A percentile compares a stretch with the other conserved stretches of the same genome.
phyloP scores from a whole-genome alignment of 2,329 filamentous ascomycete genomes.

The Cephalotrichum gorgonifer region DNA sequence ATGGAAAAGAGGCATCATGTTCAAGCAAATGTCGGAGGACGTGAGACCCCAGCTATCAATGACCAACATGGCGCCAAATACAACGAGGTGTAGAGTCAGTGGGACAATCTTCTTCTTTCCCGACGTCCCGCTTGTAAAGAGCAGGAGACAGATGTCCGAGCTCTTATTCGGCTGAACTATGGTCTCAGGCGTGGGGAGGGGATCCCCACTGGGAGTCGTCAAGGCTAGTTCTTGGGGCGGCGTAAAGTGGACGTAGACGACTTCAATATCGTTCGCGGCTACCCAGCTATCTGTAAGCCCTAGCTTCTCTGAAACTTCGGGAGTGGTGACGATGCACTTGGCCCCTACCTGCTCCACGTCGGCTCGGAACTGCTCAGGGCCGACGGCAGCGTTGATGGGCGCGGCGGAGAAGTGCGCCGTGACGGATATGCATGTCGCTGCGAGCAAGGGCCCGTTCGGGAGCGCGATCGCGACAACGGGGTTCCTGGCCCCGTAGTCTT shows the following conservation, averaged over 20 bases:
- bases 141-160: conserved; percentile 37
- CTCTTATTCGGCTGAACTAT: conserved; percentile 24
- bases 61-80: conserved; percentile 39
- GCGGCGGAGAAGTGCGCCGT: conserved; percentile 39
- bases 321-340: conserved; percentile 32
- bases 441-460: conserved; percentile 43
- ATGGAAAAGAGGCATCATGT: conserved; percentile 51
- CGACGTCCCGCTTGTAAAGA: conserved; percentile 48
- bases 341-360: conserved; percentile 38
- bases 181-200: conserved; percentile 1
- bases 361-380: conserved; percentile 36
- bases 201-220: conserved; percentile 8
- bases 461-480: conserved; percentile 38
- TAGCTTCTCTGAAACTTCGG: conserved; percentile 26
- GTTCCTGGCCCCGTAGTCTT: conserved; percentile 15
- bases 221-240: conserved; percentile 1
- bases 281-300: conserved; percentile 21
- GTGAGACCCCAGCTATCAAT: conserved; percentile 42
- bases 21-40: conserved; percentile 37
- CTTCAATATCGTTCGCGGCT: conserved; percentile 20
- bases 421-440: conserved; percentile 36
- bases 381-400: conserved; percentile 38
- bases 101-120: conserved; percentile 50
- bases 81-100: conserved; percentile 36
- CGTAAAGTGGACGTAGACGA: conserved; percentile 22